Evolutionary conservation across 495 filamentous ascomycete species (phyloP), one percentile per base, ranked within the genome.

Genomic region (Trichoderma gamsii): DNA sequence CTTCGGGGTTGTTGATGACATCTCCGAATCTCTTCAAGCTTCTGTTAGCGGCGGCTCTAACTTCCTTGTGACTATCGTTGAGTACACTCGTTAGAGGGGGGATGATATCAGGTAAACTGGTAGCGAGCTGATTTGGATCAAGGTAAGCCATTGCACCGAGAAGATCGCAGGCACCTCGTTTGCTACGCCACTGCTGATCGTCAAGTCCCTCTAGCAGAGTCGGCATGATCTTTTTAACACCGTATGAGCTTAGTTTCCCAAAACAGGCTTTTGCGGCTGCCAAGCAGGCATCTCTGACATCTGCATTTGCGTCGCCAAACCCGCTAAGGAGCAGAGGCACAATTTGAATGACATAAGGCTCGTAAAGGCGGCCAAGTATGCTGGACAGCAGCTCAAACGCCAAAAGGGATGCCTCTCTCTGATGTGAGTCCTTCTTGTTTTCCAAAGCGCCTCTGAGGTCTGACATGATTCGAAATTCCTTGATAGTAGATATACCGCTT

Each of bases 131-230:
- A 68, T 97, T 88, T 7, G 95, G 95, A 73, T 97, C 93, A 21
- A 99, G 85, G 75, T 99, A 98, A 12, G 95, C 96, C 94, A 98
- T 98, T 67, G 94, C 94, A 73, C 95, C 95, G 23, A 99, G 85
- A 12, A 96, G 85, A 73, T 99, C 95, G 72, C 95, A 98, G 66
- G 95, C 95, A 71, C 95, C 95, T 79, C 97, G 97, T 76, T 99
- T 97, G 79, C 92, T 97, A 72, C 95, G 88, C 95, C 95, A 99
- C 75, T 97, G 95, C 41, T 89, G 86, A 64, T 99, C 96, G 67
- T 97, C 92, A 15, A 99, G 86, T 63, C 95, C 96, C 70, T 97
- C 90, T 25, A 99, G 85, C 5, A 99, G 85, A 23, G 90, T 97
- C 2, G 95, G 95, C 51, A 99, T 79, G 73, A 99, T 92, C 67